Conservation (phyloP, 169 alveolate genomes). For the Miamiensis avidus region DNA sequence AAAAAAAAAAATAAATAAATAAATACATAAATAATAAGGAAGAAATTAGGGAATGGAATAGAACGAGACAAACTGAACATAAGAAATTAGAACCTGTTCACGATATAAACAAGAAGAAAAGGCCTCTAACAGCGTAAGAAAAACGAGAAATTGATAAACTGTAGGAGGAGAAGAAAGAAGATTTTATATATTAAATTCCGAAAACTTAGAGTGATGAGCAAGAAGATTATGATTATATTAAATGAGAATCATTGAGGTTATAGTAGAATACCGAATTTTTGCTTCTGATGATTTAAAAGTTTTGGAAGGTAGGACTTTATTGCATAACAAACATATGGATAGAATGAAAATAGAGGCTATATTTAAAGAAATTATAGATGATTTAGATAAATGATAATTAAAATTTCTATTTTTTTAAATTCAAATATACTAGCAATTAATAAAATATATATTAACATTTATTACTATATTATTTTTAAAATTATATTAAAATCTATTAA, state of each 20-base stretch:
- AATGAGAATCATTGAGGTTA: background rate
- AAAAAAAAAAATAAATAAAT: no score
- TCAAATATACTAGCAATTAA: no score
- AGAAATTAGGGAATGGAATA: background rate
- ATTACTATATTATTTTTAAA: no score
- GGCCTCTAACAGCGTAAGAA: background rate
- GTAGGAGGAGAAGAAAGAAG: background rate
- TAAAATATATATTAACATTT: no score
- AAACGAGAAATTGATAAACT: background rate
- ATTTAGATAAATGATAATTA: background rate
- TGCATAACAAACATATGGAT: background rate
- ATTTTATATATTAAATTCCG: background rate
- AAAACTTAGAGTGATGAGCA: background rate
- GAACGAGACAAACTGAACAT: background rate
- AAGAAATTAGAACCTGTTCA: background rate
- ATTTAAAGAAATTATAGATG: background rate
- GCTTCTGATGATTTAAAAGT: background rate
- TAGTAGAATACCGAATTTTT: background rate
- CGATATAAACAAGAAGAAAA: no score
- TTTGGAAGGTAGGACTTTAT: background rate
- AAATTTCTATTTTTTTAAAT: background rate
- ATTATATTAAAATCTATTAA: no score
- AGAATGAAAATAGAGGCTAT: background rate
- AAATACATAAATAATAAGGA: background rate
- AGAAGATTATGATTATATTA: background rate